phyloP scores from a whole-genome alignment of 768 basidiomycete genomes.

The Serendipita indica region DNA sequence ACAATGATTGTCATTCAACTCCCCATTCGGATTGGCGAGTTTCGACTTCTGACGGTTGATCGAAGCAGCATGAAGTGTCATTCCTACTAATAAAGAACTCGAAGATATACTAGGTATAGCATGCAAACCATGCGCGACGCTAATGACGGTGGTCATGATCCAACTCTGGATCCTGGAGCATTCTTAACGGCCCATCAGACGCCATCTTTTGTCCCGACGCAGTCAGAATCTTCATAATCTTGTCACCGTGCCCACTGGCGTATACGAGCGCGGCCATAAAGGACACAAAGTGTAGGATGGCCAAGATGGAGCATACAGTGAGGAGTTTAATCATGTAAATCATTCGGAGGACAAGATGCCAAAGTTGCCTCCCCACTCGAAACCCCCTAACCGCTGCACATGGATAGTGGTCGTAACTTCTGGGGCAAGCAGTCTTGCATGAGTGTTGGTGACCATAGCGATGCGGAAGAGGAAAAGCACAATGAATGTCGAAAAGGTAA shows the following conservation, averaged over 20 bases:
- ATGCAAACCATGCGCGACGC: too few species aligned
- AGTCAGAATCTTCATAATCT: not conserved
- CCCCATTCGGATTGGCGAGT: too few species aligned
- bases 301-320: not conserved
- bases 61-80: too few species aligned
- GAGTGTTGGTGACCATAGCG: not conserved
- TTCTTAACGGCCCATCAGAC: not conserved
- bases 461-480: not conserved
- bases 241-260: not conserved
- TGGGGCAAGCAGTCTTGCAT: not conserved
- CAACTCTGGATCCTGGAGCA: too few species aligned
- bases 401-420: not conserved
- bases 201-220: not conserved
- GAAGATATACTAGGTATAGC: too few species aligned
- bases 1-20: too few species aligned
- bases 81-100: too few species aligned
- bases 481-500: not conserved
- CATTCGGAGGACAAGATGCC: not conserved
- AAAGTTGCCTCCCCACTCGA: not conserved
- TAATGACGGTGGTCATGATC: too few species aligned
- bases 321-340: not conserved
- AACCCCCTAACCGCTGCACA: not conserved
- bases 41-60: too few species aligned
- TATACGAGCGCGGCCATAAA: not conserved
- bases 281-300: not conserved